These are phyloP conservation scores for Linum usitatissimum DNA, from an alignment of 345 rosid genomes.

Conservation along the genomic window DNA sequence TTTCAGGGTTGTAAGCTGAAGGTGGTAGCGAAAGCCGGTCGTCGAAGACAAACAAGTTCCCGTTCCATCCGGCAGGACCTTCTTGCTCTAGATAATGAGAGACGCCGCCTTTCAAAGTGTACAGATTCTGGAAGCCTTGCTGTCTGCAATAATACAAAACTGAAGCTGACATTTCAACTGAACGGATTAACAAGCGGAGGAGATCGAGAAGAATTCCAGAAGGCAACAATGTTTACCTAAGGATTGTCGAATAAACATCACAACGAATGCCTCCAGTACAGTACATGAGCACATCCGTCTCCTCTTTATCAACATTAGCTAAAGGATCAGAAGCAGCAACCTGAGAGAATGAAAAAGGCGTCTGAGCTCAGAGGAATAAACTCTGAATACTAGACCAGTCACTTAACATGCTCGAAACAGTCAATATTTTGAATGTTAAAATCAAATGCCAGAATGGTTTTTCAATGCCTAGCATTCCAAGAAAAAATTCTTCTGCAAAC, in stretches of 20 bases:
- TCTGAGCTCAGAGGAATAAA: not conserved
- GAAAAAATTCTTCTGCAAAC: not conserved
- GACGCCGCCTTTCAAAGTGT: constrained; percentile 77
- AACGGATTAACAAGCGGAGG: no score
- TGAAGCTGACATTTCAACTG: not conserved
- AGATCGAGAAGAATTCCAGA: not conserved
- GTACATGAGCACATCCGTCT: constrained; percentile 70
- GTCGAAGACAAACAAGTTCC: constrained; percentile 85
- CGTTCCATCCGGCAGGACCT: constrained; percentile 65
- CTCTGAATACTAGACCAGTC: not conserved
- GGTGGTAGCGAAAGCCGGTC: constrained; percentile 86
- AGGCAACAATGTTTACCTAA: constrained; percentile 43
- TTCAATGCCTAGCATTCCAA: not conserved
- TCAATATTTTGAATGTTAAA: not conserved
- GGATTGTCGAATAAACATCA: constrained; percentile 78
- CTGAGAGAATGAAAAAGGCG: constrained; percentile 21
- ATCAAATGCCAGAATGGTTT: not conserved
- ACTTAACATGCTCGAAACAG: not conserved
- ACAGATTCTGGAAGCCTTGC: constrained; percentile 63
- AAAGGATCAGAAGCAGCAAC: constrained; percentile 55
- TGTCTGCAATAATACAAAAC: constrained; percentile 36
- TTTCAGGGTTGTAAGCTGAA: constrained; percentile 36
- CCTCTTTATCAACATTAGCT: constrained; percentile 55
- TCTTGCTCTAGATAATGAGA: constrained; percentile 72
- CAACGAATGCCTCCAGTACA: constrained; percentile 98